These are phyloP conservation scores for Coniferiporia weirii DNA, from an alignment of 1,284 basidiomycete species.

Conservation along the genomic window DNA sequence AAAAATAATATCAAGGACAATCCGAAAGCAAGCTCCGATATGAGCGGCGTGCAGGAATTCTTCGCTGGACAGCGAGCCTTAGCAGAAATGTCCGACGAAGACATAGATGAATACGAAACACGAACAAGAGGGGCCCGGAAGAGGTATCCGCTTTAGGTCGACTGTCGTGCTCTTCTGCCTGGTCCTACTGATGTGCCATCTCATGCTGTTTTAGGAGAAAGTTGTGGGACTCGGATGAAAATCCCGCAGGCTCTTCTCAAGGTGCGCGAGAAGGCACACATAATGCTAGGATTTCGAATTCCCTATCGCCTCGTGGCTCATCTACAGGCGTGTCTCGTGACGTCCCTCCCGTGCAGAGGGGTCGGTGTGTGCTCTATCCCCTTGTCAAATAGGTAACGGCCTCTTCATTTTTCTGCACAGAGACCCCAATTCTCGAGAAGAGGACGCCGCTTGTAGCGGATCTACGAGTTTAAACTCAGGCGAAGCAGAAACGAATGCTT, in stretches of 20 bases:
- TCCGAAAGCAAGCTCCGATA: neutral
- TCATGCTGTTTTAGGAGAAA: slow-evolving; percentile 1
- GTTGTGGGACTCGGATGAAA: slow-evolving; percentile 1
- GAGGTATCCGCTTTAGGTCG: neutral
- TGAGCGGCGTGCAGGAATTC: slow-evolving; percentile 4
- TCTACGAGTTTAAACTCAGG: neutral
- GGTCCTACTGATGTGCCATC: no score
- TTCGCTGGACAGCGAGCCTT: slow-evolving; percentile 5
- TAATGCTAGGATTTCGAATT: neutral
- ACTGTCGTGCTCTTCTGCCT: neutral
- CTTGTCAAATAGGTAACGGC: neutral
- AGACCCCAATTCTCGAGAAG: neutral
- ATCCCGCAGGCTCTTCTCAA: neutral
- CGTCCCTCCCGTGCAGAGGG: neutral
- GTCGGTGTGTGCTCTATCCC: neutral
- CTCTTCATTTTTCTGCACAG: neutral
- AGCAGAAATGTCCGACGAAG: slow-evolving; percentile 14
- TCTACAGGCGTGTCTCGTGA: neutral
- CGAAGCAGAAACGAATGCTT: neutral
- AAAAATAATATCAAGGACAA: no score
- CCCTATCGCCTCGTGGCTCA: neutral
- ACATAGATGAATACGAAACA: slow-evolving; percentile 13
- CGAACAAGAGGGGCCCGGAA: neutral
- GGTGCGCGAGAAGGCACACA: neutral
- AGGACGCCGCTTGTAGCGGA: neutral